phyloP scores from a whole-genome alignment of 441 rosid genomes.

The Rhodomyrtus psidioides region DNA sequence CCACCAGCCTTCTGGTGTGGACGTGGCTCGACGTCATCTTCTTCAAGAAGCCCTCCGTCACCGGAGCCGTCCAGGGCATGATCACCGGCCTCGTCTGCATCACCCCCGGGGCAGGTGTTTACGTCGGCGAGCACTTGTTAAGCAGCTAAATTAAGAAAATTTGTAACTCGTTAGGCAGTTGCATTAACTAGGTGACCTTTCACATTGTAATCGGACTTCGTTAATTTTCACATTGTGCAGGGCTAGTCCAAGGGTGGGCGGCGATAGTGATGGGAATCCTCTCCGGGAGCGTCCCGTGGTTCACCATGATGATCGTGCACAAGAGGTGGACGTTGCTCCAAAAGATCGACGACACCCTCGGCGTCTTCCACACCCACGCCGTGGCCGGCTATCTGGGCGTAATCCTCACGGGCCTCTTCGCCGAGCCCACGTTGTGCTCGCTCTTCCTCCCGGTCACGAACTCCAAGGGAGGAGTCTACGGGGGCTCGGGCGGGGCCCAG shows the following conservation, averaged over 20 bases:
- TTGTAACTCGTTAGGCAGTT: neutral
- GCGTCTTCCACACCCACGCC: conserved; percentile 12
- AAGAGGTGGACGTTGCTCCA: conserved; percentile 7
- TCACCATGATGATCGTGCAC: conserved; percentile 14
- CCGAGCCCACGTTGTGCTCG: conserved; percentile 1
- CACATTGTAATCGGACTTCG: neutral
- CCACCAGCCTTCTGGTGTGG: neutral
- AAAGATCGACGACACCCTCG: conserved; percentile 9
- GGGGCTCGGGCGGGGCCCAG: conserved; percentile 3
- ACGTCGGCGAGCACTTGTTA: neutral
- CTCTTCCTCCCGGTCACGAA: neutral
- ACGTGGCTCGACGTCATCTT: neutral
- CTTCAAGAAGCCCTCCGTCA: neutral
- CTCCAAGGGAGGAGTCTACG: conserved; percentile 7
- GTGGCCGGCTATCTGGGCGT: conserved; percentile 10
- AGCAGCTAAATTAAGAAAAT: neutral
- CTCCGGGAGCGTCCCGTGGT: conserved; percentile 11
- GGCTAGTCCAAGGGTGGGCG: conserved; percentile 13
- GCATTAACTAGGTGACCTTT: neutral
- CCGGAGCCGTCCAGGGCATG: neutral
- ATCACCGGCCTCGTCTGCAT: neutral
- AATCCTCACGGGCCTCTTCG: conserved; percentile 7
- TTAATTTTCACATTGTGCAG: neutral
- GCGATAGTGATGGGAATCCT: conserved; percentile 9
- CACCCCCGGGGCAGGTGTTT: neutral